These are phyloP conservation scores for Tolypocladium inflatum DNA, from an alignment of 2,329 filamentous ascomycete genomes.

Conservation along the genomic window DNA sequence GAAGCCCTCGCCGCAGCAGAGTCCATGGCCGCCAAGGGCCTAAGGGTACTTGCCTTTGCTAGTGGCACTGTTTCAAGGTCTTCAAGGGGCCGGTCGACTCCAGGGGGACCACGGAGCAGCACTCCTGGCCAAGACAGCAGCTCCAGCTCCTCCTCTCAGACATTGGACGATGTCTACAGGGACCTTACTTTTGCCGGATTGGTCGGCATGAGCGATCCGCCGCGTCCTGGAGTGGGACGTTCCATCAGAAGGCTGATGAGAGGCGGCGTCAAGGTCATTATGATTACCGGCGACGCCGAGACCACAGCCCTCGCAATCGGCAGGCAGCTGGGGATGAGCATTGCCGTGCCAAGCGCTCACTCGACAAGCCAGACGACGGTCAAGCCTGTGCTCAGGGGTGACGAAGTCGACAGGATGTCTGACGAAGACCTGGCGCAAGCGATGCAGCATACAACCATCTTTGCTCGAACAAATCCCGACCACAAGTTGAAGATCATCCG, in stretches of 20 bases:
- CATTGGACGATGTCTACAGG: constrained; percentile 63
- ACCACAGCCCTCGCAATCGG: constrained; percentile 92
- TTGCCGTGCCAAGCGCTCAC: constrained; percentile 46
- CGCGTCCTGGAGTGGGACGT: constrained; percentile 77
- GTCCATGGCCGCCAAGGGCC: constrained; percentile 76
- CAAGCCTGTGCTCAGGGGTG: constrained; percentile 69
- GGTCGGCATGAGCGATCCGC: constrained; percentile 96
- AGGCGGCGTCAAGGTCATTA: constrained; percentile 92
- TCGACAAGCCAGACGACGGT: constrained; percentile 48
- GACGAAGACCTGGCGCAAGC: constrained; percentile 75
- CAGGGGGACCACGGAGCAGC: constrained; percentile 34
- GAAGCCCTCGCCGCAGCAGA: constrained; percentile 74
- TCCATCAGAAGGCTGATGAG: constrained; percentile 86
- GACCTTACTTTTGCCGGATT: constrained; percentile 84
- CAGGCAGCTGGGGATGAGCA: constrained; percentile 86
- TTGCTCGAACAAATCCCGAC: constrained; percentile 91
- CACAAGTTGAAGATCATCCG: constrained; percentile 97
- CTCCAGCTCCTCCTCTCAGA: constrained; percentile 31
- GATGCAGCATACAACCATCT: constrained; percentile 84
- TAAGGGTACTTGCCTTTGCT: constrained; percentile 87
- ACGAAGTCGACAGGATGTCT: constrained; percentile 89
- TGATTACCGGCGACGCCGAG: constrained; percentile 97
- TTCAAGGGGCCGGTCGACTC: constrained; percentile 28
- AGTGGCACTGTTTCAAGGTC: constrained; percentile 59
- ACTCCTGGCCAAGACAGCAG: constrained; percentile 36